Base-by-base conservation (phyloP, 768 basidiomycete species). In the Gymnopilus dilepis region DNA sequence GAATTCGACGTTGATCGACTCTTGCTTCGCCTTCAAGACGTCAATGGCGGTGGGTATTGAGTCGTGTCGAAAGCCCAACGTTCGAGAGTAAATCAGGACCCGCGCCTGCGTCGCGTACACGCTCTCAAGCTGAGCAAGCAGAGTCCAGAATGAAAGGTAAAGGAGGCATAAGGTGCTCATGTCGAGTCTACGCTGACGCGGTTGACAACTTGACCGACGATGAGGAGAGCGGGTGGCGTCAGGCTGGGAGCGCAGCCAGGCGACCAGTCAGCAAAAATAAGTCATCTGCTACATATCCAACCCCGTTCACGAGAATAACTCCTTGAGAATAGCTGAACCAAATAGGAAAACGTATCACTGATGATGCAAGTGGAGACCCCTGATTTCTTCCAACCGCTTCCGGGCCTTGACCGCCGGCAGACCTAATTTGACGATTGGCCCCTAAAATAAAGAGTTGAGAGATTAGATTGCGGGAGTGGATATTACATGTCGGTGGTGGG, bases 21-120 rank as follows among this genome's bases (percentile, higher is more conserved):
- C 59, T 2, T 79, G 80, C 22, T 76, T 78, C 1, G 76, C 70
- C 58, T 81, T 80, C 40, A 92, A 72, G 0, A 82, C 83, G 42
- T 82, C 73, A 26, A 90, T 83, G 3, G 90, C 89, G 1, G 85
- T 84, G 0, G 90, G 90, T 58, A 92, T 92, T 3, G 87, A 89
- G 61, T 91, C 90, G 67, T 93, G 91, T 60, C 89, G 78, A 71
- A 82, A 93, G 4, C 80, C 83, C 6, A 73, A 69, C 0, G 88
- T 91, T 2, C 83, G 83, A 21, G 88, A 85, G 65, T 86, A 90
- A 17, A 87, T 82, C 33, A 90, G 77, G 8, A 91, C 67, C n/a
- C 76, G 75, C 6, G 80, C 75, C 6, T 30, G 64, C 58, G 21
- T 52, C 30, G 17, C 50, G 57, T 28, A 55, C 22, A 11, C 52